Percentiles rank a stretch among this genome's conserved stretches.
Conservation (phyloP, 768 basidiomycete species). For the Cystoderma amianthinum region DNA sequence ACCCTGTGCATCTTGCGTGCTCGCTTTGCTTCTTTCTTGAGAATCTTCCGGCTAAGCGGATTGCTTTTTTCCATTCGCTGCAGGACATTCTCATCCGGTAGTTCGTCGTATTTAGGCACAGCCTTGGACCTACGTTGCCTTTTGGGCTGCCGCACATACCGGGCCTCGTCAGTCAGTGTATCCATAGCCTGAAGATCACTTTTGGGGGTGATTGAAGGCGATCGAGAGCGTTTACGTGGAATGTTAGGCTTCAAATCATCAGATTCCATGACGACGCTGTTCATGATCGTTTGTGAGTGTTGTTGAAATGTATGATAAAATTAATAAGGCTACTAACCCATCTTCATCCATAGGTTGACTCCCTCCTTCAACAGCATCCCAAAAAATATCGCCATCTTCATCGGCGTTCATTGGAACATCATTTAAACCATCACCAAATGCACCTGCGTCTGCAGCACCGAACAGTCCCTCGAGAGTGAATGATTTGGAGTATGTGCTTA, state of each 20-base stretch:
- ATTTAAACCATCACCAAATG: conserved; percentile 46
- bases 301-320: not conserved
- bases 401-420: conserved; percentile 39
- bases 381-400: conserved; percentile 34
- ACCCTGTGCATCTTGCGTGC: conserved; percentile 45
- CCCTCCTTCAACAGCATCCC: conserved; percentile 32
- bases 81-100: conserved; percentile 37
- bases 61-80: conserved; percentile 44
- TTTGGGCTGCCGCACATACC: conserved; percentile 42
- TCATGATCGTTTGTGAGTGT: not conserved
- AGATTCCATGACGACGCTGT: conserved; percentile 25
- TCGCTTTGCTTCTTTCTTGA: conserved; percentile 63
- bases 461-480: conserved; percentile 81
- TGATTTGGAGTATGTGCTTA: conserved; percentile 63
- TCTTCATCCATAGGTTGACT: conserved; percentile 31
- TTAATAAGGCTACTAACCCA: conserved; percentile 18
- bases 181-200: not conserved
- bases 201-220: conserved; percentile 21
- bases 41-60: conserved; percentile 48
- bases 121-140: conserved; percentile 53
- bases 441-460: conserved; percentile 74
- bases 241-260: conserved; percentile 24
- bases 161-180: conserved; percentile 8
- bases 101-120: conserved; percentile 44
- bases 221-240: conserved; percentile 31